Evolutionary conservation across 805 yeast species (phyloP), one percentile per base, ranked within the genome.

Genomic region (Yamadazyma nakazawae): DNA sequence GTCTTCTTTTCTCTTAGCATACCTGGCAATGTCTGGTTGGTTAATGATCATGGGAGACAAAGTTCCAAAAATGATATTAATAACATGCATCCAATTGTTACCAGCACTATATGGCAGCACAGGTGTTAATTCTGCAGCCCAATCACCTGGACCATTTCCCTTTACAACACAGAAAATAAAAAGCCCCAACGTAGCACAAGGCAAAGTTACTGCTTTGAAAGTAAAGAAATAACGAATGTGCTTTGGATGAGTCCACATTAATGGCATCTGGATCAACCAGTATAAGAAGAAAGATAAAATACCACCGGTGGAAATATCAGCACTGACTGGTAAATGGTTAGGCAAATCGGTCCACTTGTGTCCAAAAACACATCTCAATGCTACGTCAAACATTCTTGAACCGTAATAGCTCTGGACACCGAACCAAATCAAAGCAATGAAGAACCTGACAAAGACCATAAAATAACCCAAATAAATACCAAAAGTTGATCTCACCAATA

Each of bases 11-110:
- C 50, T 42, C 32, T 40, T 51, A 13, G 54, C 54, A 38, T 51
- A 51, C 39, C 54, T 46, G 11, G 52, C 43, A 43, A 51, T 40
- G 38, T 51, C 54, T 10, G 52, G 51, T 38, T 51, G 54, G 17
- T 51, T 51, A 19, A 51, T 51, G n/a, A 51, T 51, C 54, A 51
- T 51, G 11, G 54, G 54, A 14, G 50, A 45, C 32, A 51, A 43
- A 18, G 54, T 51, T 6, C 54, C 54, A 26, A 51, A 48, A 17
- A 51, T 39, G 1, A 52, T 46, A 19, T 51, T 51, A 11, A 51
- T 40, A 21, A 51, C 40, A 3, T 36, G 14, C 52, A 51, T 48
- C 54, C 54, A 51, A 13, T 40, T 42, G 30, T 43, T 43, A 17
- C 54, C 54, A 14, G 17, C 37, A 24, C 48, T 28, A 11, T 35